Conservation (phyloP, 73 alveolate species). For the Paramecium tetraurelia region DNA sequence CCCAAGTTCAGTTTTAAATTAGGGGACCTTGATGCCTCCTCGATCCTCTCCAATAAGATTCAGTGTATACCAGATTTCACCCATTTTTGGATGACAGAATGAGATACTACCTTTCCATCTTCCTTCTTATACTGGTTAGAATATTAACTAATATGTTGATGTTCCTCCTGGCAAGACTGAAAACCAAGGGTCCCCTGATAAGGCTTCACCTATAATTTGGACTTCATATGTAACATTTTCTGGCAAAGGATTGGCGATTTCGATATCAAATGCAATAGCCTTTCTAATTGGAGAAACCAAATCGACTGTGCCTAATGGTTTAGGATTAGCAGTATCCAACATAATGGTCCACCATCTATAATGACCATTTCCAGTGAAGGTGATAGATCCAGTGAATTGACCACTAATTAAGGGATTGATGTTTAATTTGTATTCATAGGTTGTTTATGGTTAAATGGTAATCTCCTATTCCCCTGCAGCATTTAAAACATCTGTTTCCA, state of each 20-base stretch:
- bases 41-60: constrained; percentile 90
- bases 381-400: constrained; percentile 91
- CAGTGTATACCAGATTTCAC: constrained; percentile 97
- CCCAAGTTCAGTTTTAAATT: constrained; percentile 95
- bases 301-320: constrained; percentile 82
- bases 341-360: constrained; percentile 97
- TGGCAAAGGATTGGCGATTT: constrained; percentile 87
- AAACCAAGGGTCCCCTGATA: constrained; percentile 89
- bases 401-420: constrained; percentile 94
- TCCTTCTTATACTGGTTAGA: constrained; percentile 92
- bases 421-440: constrained; percentile 71
- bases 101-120: constrained; percentile 89
- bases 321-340: constrained; percentile 88
- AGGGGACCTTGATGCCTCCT: constrained; percentile 83
- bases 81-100: constrained; percentile 92
- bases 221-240: constrained; percentile 93
- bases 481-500: constrained; percentile 93
- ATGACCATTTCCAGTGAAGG: constrained; percentile 88
- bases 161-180: constrained; percentile 82
- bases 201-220: constrained; percentile 88
- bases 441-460: constrained; percentile 39
- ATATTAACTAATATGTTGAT: constrained; percentile 84
- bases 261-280: constrained; percentile 91
- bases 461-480: constrained; percentile 82
- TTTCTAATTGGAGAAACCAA: constrained; percentile 89